Conservation (phyloP, 495 filamentous ascomycete species). For the Xylaria longipes region DNA sequence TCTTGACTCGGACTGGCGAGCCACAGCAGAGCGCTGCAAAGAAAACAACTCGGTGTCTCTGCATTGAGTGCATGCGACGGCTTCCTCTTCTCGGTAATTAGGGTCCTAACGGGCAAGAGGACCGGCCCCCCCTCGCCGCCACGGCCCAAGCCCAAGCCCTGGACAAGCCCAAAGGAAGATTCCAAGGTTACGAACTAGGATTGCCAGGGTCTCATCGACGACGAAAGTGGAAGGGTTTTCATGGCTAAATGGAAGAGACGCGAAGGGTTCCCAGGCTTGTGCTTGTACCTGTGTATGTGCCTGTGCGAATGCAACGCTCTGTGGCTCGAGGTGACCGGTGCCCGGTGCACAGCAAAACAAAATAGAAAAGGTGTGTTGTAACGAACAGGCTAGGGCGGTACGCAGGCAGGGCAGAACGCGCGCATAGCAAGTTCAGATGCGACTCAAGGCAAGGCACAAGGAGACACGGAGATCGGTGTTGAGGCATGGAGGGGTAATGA, state of each 20-base stretch:
- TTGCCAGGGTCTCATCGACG: conserved; percentile 17
- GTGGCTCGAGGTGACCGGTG: conserved; percentile 16
- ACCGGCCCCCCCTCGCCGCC: conserved; percentile 15
- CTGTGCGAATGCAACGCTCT: conserved; percentile 21
- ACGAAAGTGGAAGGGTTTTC: background rate
- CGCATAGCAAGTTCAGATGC: conserved; percentile 9
- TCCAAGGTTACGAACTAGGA: conserved; percentile 19
- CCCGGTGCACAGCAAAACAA: conserved; percentile 20
- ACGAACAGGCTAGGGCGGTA: conserved; percentile 1
- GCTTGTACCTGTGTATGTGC: background rate
- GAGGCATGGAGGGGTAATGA: conserved; percentile 43
- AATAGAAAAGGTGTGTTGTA: conserved; percentile 19
- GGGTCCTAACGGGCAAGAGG: conserved; percentile 22
- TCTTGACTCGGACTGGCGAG: conserved; percentile 24
- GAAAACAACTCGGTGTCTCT: conserved; percentile 9
- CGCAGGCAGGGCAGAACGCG: background rate
- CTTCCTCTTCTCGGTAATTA: conserved; percentile 27
- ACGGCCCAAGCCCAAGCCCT: conserved; percentile 19
- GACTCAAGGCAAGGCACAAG: conserved; percentile 19
- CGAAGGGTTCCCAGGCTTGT: conserved; percentile 10
- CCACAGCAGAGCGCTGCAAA: conserved; percentile 16
- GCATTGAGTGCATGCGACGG: conserved; percentile 21
- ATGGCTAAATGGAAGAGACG: conserved; percentile 25
- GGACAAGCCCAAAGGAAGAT: conserved; percentile 16
- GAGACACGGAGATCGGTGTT: conserved; percentile 1